A percentile compares a stretch with the other conserved stretches of the same genome.
Evolutionary conservation across 2,329 filamentous ascomycete genomes (phyloP).

Genomic region (Pleomassaria siparia): DNA sequence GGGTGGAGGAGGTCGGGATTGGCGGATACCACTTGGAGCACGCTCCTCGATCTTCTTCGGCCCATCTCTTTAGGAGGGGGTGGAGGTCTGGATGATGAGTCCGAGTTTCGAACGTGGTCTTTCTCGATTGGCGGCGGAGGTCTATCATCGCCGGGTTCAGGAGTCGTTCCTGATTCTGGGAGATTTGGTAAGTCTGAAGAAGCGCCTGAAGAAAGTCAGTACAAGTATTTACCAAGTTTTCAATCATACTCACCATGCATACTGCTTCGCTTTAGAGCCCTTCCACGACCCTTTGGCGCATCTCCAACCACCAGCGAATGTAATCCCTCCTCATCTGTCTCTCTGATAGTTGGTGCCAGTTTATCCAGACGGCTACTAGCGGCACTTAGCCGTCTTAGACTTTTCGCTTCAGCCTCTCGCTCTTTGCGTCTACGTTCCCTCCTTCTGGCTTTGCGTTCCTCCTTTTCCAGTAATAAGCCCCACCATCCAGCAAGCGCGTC

Average conservation of each 20-base stretch:
- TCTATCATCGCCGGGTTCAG: conserved; percentile 44
- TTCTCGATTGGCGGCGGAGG: conserved; percentile 76
- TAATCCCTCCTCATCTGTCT: conserved; percentile 74
- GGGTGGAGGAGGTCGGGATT: conserved; percentile 63
- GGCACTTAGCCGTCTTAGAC: conserved; percentile 78
- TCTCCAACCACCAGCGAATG: conserved; percentile 53
- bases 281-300: conserved; percentile 70
- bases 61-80: conserved; percentile 76
- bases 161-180: conserved; percentile 58
- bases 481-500: conserved; percentile 94
- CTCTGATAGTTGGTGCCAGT: conserved; percentile 73
- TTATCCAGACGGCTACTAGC: conserved; percentile 85
- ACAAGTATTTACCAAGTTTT: background rate
- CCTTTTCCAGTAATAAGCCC: conserved; percentile 91
- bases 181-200: conserved; percentile 76
- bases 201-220: conserved; percentile 47
- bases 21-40: conserved; percentile 78
- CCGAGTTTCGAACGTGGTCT: conserved; percentile 72
- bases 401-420: conserved; percentile 77
- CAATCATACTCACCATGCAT: conserved; percentile 45
- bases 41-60: conserved; percentile 73
- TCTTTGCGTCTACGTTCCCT: conserved; percentile 83
- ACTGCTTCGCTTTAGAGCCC: conserved; percentile 70
- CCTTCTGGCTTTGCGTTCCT: conserved; percentile 80
- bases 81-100: conserved; percentile 76